Evolutionary conservation across 2,329 filamentous ascomycete genomes (phyloP).

Genomic region (Xylaria sp.): DNA sequence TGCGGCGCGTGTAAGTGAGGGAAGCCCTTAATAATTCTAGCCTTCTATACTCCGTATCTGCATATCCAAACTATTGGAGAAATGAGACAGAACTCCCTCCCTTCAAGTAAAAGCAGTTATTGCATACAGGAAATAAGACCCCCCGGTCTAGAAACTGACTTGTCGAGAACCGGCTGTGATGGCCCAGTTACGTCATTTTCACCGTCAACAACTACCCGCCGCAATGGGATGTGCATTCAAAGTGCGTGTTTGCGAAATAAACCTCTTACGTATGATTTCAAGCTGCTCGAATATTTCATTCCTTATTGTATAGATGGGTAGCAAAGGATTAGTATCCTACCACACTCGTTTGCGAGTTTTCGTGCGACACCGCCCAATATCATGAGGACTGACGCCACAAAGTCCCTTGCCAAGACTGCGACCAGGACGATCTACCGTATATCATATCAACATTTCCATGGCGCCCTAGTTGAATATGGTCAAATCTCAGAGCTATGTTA

Average conservation of each 20-base stretch:
- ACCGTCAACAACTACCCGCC: background rate
- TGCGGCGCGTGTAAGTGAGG: too few relatives aligned
- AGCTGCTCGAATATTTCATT: background rate
- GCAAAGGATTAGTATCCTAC: background rate
- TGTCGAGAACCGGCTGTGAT: constrained; percentile 15
- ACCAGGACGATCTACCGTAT: background rate
- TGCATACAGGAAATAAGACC: too few relatives aligned
- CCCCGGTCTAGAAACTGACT: too few relatives aligned
- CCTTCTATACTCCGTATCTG: too few relatives aligned
- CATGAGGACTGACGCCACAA: background rate
- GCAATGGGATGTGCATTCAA: background rate
- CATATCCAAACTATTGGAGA: too few relatives aligned
- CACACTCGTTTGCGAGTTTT: background rate
- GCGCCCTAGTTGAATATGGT: constrained; percentile 5
- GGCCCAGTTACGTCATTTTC: constrained; percentile 21
- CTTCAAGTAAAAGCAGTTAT: too few relatives aligned
- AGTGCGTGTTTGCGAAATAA: background rate
- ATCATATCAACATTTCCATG: background rate
- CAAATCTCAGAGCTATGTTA: background rate
- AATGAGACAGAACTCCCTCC: too few relatives aligned
- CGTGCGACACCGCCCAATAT: background rate
- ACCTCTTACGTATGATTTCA: background rate
- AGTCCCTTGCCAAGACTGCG: constrained; percentile 15
- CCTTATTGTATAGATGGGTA: background rate
- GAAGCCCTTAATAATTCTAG: too few relatives aligned